phyloP scores from a whole-genome alignment of 2,329 filamentous ascomycete species.

The Spiromastix sp. region DNA sequence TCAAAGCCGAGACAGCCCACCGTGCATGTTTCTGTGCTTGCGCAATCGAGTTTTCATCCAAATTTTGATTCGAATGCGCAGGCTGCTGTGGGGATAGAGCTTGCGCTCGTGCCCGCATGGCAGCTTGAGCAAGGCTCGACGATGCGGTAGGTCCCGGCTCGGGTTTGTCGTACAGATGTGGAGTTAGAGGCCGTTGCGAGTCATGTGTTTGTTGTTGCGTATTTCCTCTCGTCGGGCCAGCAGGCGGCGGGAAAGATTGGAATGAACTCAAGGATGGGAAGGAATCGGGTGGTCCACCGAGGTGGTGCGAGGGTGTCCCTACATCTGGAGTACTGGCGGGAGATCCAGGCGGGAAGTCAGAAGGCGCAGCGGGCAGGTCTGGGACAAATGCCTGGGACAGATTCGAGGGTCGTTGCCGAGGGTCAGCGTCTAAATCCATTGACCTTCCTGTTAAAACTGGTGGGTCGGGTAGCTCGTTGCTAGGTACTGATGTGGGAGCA shows the following conservation, averaged over 20 bases:
- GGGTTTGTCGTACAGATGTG: constrained; percentile 3
- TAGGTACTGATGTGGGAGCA: constrained; percentile 16
- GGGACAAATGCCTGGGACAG: constrained; percentile 16
- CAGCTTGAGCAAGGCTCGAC: constrained; percentile 18
- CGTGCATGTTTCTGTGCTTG: constrained; percentile 90
- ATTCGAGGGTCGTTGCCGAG: constrained; percentile 20
- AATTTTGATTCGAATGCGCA: constrained; percentile 20
- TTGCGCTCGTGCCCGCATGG: constrained; percentile 20
- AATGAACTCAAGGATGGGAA: constrained; percentile 19
- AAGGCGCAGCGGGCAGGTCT: constrained; percentile 30
- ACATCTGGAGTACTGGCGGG: constrained; percentile 9
- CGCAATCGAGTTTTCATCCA: constrained; percentile 62
- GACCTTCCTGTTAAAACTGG: constrained; percentile 9
- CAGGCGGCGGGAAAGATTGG: constrained; percentile 32
- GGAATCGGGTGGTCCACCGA: constrained; percentile 7
- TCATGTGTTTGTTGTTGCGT: constrained; percentile 14
- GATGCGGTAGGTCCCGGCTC: constrained; percentile 1
- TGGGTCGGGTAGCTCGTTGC: constrained; percentile 12
- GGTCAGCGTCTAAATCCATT: constrained; percentile 10
- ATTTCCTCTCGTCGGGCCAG: constrained; percentile 13
- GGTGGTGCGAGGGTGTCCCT: constrained; percentile 11
- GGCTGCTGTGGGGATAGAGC: constrained; percentile 13
- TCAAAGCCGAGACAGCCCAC: constrained; percentile 92
- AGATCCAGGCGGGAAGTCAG: constrained; percentile 22
- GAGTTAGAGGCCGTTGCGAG: constrained; percentile 11